phyloP scores from a whole-genome alignment of 179 eudicot species.

The Silene noctiflora region DNA sequence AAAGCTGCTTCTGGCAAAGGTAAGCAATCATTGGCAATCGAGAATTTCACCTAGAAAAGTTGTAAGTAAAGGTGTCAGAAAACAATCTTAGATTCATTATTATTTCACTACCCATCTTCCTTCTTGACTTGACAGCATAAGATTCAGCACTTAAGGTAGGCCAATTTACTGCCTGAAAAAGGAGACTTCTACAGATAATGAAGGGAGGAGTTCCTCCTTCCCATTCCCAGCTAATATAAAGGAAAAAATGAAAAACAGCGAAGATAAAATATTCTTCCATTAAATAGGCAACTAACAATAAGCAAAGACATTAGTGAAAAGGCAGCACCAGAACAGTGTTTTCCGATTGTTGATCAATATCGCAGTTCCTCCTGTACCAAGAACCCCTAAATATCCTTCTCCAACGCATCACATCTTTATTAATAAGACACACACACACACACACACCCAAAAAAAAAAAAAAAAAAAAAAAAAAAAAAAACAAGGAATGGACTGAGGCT shows the following conservation, averaged over 20 bases:
- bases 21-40: slow-evolving; percentile 56
- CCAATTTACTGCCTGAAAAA: neutral
- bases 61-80: neutral
- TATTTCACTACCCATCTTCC: neutral
- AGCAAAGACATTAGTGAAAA: neutral
- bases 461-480: too few relatives aligned
- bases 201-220: neutral
- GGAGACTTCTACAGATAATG: neutral
- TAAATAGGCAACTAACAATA: neutral
- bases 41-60: slow-evolving; percentile 51
- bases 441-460: too few relatives aligned
- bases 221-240: neutral
- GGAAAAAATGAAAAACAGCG: neutral
- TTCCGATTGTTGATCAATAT: neutral
- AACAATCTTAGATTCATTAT: neutral
- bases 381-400: neutral
- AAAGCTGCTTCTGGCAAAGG: slow-evolving; percentile 56
- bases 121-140: neutral
- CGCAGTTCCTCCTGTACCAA: neutral
- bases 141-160: too few relatives aligned
- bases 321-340: neutral
- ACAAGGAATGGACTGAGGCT: neutral
- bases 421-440: neutral
- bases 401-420: neutral
- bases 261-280: neutral